Base-by-base conservation (phyloP, 2,329 filamentous ascomycete genomes). In the Hypoxylon sp. region DNA sequence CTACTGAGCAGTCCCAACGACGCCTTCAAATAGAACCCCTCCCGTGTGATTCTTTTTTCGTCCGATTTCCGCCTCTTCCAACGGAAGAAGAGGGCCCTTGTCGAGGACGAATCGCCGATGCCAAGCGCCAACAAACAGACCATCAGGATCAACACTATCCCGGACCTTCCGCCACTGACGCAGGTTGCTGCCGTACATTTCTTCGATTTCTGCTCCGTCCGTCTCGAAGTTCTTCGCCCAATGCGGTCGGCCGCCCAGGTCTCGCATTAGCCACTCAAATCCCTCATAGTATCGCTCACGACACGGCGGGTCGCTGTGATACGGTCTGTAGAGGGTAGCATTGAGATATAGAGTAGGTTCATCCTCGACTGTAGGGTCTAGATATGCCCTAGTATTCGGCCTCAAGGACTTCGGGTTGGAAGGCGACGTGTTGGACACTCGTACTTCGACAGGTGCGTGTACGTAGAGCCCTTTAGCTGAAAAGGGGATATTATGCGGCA, bases 71-170 rank as follows among this genome's bases (percentile, higher is more conserved):
- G 73, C 63, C 76, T 78, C 76, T 63, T 77, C 76, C 3, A 75
- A 62, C n/a, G 68, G 65, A n/a, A 78, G 63, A 27, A 61, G 63
- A 23, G 70, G 64, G 1, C 71, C 72, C 2, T 73, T 77, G 29
- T 77, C 79, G 43, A 88, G 76, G 19, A 97, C 81, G 72, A 88
- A 87, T 54, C 90, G 85, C 27, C 91, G 85, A 78, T 97, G 93
- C 95, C 95, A 99, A 51, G 94, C 90, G 1, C 95, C 95, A 12
- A 95, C 84, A 79, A 97, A 97, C 86, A 97, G 90, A 61, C 93
- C 93, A 65, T 94, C 88, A 0, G 91, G 90, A 74, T 97, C 93
- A 32, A 87, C 88, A 55, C 88, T 83, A 63, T 90, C 84, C 56
- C 94, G 85, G 5, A 96, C 84, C 27, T 83, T 81, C 41, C 91